Evolutionary conservation across 73 alveolate genomes (phyloP).

Genomic region (Paramecium pentaurelia): DNA sequence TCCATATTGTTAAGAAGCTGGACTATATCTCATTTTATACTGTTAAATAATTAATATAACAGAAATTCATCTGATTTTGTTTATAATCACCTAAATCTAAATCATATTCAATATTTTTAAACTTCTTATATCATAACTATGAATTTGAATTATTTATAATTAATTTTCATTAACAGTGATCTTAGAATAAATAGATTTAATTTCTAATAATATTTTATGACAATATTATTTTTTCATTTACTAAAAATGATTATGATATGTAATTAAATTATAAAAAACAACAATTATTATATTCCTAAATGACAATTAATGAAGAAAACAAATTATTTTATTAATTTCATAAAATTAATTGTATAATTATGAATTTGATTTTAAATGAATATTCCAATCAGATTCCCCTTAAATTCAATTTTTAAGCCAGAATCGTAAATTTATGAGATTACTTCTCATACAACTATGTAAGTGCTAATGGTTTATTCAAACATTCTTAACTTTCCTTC

Average conservation of each 20-base stretch:
- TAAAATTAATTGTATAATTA: not conserved
- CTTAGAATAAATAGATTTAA: too few relatives aligned
- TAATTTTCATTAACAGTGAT: too few relatives aligned
- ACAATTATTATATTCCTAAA: too few relatives aligned
- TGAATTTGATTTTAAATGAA: not conserved
- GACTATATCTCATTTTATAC: not conserved
- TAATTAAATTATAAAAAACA: not conserved
- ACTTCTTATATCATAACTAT: not conserved
- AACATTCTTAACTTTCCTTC: not conserved
- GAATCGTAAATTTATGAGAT: not conserved
- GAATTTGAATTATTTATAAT: not conserved
- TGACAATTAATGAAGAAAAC: not conserved
- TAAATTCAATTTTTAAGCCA: not conserved
- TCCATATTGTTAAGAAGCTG: not conserved
- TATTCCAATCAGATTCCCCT: not conserved
- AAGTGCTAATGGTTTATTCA: not conserved
- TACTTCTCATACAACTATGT: not conserved
- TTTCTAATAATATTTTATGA: too few relatives aligned
- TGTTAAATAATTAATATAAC: not conserved
- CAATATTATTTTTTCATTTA: not conserved
- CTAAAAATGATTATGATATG: not conserved
- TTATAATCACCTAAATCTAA: not conserved
- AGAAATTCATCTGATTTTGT: not conserved
- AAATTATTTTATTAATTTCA: not conserved
- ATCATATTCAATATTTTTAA: not conserved